These are phyloP conservation scores for Talaromyces pinophilus DNA, from an alignment of 2,329 filamentous ascomycete genomes.

Conservation along the genomic window DNA sequence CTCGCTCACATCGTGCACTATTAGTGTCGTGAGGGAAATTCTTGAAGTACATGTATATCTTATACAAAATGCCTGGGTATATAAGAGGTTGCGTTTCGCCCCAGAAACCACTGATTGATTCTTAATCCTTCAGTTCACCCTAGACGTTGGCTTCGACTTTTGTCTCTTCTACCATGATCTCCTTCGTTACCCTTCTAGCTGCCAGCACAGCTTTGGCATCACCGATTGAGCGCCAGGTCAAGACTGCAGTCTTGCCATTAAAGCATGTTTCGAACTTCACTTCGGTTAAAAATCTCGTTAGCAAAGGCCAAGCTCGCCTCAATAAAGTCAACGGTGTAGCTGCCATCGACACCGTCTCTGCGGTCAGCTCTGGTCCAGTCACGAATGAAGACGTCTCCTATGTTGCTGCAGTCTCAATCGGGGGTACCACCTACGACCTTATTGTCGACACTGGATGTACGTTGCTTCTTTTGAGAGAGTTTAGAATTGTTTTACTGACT, in stretches of 20 bases:
- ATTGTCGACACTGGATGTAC: constrained; percentile 19
- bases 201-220: constrained; percentile 12
- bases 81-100: not conserved
- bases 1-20: not conserved
- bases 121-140: constrained; percentile 8
- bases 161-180: constrained; percentile 4
- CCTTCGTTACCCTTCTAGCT: constrained; percentile 12
- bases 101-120: not conserved
- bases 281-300: constrained; percentile 13
- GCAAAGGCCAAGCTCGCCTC: constrained; percentile 10
- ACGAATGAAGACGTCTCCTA: constrained; percentile 18
- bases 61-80: not conserved
- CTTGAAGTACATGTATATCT: too few species aligned
- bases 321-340: not conserved
- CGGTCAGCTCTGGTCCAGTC: constrained; percentile 10
- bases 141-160: not conserved
- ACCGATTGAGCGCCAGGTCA: not conserved
- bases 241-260: constrained; percentile 12
- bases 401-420: constrained; percentile 14
- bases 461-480: not conserved
- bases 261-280: constrained; percentile 14
- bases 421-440: constrained; percentile 2
- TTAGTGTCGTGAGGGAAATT: not conserved
- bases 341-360: not conserved
- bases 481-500: not conserved